These are phyloP conservation scores for Cochlearia excelsa DNA, from an alignment of 345 rosid species.

Conservation along the genomic window DNA sequence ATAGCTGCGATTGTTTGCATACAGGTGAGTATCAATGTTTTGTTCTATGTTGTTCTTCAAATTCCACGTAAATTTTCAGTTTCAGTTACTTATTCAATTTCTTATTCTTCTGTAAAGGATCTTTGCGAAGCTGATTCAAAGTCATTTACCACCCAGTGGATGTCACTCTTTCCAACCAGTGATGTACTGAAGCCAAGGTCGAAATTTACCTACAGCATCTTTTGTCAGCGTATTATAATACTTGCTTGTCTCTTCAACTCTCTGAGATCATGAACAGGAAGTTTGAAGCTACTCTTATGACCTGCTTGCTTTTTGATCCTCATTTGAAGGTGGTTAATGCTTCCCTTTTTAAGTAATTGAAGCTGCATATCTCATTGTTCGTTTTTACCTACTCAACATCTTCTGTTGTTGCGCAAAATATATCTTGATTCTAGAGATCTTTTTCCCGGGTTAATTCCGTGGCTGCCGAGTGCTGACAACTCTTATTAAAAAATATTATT, in stretches of 20 bases:
- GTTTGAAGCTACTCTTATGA: conserved; percentile 77
- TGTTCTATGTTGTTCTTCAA: conserved; percentile 19
- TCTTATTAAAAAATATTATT: conserved; percentile 4
- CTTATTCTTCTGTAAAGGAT: conserved; percentile 48
- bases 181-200: conserved; percentile 80
- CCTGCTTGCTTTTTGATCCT: conserved; percentile 85
- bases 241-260: conserved; percentile 28
- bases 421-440: neutral
- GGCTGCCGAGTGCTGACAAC: conserved; percentile 19
- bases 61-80: conserved; percentile 1
- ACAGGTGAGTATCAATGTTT: conserved; percentile 50
- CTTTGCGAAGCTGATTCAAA: conserved; percentile 88
- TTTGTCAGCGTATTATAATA: conserved; percentile 16
- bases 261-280: conserved; percentile 49
- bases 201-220: conserved; percentile 18
- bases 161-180: conserved; percentile 77
- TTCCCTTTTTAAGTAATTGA: conserved; percentile 10
- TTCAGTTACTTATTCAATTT: conserved; percentile 9
- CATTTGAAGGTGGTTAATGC: conserved; percentile 61
- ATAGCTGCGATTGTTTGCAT: conserved; percentile 72
- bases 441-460: conserved; percentile 14
- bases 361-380: conserved; percentile 6
- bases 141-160: conserved; percentile 83
- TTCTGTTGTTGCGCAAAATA: conserved; percentile 12
- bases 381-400: conserved; percentile 14